Evolutionary conservation across 2,329 filamentous ascomycete genomes (phyloP).

Genomic region (Claviceps monticola): DNA sequence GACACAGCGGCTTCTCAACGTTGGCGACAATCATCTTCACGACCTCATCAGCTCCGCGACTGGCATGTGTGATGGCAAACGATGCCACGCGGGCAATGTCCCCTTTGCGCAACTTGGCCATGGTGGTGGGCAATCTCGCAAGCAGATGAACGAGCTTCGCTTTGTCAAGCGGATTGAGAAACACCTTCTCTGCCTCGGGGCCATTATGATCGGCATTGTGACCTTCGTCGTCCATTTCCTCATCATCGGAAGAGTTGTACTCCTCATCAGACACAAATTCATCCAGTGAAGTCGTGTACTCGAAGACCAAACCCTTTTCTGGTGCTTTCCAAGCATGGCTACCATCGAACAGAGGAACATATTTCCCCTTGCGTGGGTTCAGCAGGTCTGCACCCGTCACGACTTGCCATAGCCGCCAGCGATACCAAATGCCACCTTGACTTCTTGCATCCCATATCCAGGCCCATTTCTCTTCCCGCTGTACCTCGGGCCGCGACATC

Average conservation of each 20-base stretch:
- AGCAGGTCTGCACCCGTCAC: slow-evolving; percentile 47
- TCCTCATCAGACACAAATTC: slow-evolving; percentile 75
- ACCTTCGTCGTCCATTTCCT: slow-evolving; percentile 51
- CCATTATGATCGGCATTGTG: slow-evolving; percentile 31
- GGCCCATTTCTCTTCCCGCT: slow-evolving; percentile 78
- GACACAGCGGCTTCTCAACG: slow-evolving; percentile 60
- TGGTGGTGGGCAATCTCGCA: slow-evolving; percentile 64
- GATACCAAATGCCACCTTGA: slow-evolving; percentile 74
- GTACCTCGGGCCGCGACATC: slow-evolving; percentile 75
- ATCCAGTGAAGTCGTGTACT: slow-evolving; percentile 62
- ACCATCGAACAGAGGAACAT: slow-evolving; percentile 59
- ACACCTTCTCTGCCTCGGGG: slow-evolving; percentile 39
- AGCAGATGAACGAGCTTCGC: slow-evolving; percentile 74
- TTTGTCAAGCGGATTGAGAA: slow-evolving; percentile 71
- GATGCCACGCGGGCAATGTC: slow-evolving; percentile 76
- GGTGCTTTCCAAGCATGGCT: slow-evolving; percentile 67
- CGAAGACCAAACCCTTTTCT: slow-evolving; percentile 56
- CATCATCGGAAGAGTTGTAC: slow-evolving; percentile 78
- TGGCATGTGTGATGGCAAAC: slow-evolving; percentile 81
- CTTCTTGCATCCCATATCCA: slow-evolving; percentile 86
- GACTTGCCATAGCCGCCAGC: slow-evolving; percentile 81
- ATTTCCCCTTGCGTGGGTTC: slow-evolving; percentile 33
- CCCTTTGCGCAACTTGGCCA: slow-evolving; percentile 63
- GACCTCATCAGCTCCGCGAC: slow-evolving; percentile 74
- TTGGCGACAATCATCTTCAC: slow-evolving; percentile 82